Conservation (phyloP, 2,329 filamentous ascomycete species). For the Colletotrichum sp. region DNA sequence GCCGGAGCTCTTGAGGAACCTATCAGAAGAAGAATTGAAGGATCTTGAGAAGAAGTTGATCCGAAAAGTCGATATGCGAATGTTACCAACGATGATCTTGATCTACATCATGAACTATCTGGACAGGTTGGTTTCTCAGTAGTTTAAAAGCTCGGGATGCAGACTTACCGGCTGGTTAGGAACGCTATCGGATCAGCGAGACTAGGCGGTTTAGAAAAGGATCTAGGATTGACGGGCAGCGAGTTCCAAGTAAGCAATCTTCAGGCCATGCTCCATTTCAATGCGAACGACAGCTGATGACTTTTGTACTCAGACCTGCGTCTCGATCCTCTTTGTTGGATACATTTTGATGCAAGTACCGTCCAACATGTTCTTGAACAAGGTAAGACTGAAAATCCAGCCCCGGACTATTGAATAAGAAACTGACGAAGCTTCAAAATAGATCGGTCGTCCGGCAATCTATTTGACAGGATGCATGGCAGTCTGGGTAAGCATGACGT, state of each 20-base stretch:
- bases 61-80: conserved; percentile 68
- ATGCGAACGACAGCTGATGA: neutral
- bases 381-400: neutral
- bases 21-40: conserved; percentile 24
- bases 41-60: conserved; percentile 60
- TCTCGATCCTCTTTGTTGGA: conserved; percentile 25
- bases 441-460: conserved; percentile 26
- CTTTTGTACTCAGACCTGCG: neutral
- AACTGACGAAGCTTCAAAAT: fast-evolving
- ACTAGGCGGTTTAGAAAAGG: conserved; percentile 50
- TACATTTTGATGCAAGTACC: conserved; percentile 34
- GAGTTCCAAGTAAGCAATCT: conserved; percentile 39
- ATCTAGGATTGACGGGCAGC: conserved; percentile 33
- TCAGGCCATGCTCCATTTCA: neutral
- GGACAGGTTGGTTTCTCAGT: conserved; percentile 38
- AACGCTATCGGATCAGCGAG: conserved; percentile 57
- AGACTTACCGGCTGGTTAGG: neutral
- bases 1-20: neutral
- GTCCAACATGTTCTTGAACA: conserved; percentile 22
- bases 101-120: conserved; percentile 77
- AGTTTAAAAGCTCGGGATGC: fast-evolving
- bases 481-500: conserved; percentile 31
- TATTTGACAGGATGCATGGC: conserved; percentile 19
- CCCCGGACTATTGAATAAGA: fast-evolving
- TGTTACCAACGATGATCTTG: conserved; percentile 71